Evolutionary conservation across 306 rosid genomes (phyloP).

Genomic region (Urtica urens): DNA sequence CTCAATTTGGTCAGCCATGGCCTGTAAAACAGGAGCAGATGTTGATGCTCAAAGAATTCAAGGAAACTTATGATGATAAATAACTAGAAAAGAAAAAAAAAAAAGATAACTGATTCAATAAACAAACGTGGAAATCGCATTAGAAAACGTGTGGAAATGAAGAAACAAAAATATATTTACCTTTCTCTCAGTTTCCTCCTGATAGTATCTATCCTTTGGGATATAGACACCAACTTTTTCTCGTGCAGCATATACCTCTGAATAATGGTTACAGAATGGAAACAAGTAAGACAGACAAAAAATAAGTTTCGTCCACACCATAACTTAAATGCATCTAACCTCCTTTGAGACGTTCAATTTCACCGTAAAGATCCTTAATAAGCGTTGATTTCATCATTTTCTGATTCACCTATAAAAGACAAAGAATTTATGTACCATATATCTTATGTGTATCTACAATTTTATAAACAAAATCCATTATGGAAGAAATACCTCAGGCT

Average conservation of each 20-base stretch:
- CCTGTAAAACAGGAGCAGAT: conserved; percentile 31
- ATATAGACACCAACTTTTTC: conserved; percentile 94
- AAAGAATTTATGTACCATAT: too few species aligned
- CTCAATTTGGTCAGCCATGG: conserved; percentile 91
- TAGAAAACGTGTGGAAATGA: background rate
- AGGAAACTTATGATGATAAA: background rate
- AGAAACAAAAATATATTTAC: conserved; percentile 14
- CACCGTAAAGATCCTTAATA: conserved; percentile 95
- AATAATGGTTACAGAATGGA: conserved; percentile 8
- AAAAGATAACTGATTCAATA: background rate
- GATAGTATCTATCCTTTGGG: conserved; percentile 85
- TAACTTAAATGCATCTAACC: conserved; percentile 33
- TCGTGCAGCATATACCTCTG: conserved; percentile 97
- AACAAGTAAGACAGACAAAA: background rate
- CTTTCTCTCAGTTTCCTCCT: conserved; percentile 90
- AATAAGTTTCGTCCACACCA: background rate
- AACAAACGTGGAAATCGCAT: background rate
- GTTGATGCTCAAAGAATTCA: conserved; percentile 3
- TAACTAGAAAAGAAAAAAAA: background rate
- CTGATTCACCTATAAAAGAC: conserved; percentile 58
- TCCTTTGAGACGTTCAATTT: conserved; percentile 86
- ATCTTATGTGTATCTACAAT: too few species aligned
- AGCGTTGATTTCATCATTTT: conserved; percentile 98
- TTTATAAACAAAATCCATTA: background rate
- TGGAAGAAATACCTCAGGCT: conserved; percentile 71